A percentile compares a stretch with the other conserved stretches of the same genome.
These are phyloP conservation scores for Fomitopsis serialis DNA, from an alignment of 768 basidiomycete species.

Conservation along the genomic window DNA sequence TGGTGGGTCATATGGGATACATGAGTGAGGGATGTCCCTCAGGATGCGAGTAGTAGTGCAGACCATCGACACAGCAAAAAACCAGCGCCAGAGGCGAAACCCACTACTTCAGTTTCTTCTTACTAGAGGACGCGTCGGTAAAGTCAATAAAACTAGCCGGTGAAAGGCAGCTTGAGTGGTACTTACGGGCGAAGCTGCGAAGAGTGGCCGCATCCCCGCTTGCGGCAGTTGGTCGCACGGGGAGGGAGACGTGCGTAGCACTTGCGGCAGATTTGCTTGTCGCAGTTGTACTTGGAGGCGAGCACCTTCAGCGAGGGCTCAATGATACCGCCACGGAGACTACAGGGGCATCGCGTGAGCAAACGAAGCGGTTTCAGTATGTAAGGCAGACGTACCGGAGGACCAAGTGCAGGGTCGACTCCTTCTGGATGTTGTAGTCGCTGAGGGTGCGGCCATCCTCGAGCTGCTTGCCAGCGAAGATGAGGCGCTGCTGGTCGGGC, in stretches of 20 bases:
- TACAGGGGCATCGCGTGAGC: constrained; percentile 22
- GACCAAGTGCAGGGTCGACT: constrained; percentile 95
- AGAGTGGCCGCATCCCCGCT: constrained; percentile 87
- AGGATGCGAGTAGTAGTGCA: background rate
- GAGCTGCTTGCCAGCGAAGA: constrained; percentile 97
- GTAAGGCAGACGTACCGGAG: constrained; percentile 62
- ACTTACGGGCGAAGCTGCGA: constrained; percentile 89
- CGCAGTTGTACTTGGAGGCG: constrained; percentile 97
- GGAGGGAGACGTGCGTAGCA: constrained; percentile 99
- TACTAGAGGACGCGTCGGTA: constrained; percentile 36
- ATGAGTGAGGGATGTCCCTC: background rate
- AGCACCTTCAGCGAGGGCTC: constrained; percentile 98
- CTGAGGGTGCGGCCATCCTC: constrained; percentile 95
- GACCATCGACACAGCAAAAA: constrained; percentile 1
- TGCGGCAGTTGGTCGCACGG: constrained; percentile 99
- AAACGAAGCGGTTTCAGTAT: background rate
- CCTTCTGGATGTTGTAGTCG: constrained; percentile 99
- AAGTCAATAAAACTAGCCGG: background rate
- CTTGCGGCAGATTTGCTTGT: constrained; percentile 99
- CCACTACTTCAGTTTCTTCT: constrained; percentile 94
- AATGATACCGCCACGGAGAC: constrained; percentile 97
- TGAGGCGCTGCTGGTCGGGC: constrained; percentile 92
- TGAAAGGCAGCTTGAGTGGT: background rate
- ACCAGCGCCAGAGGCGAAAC: constrained; percentile 13
- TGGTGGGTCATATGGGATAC: background rate